Percentiles rank a stretch among this genome's conserved stretches.
These are phyloP conservation scores for Posidonia oceanica DNA, from an alignment of 116 monocot species.

Conservation along the genomic window DNA sequence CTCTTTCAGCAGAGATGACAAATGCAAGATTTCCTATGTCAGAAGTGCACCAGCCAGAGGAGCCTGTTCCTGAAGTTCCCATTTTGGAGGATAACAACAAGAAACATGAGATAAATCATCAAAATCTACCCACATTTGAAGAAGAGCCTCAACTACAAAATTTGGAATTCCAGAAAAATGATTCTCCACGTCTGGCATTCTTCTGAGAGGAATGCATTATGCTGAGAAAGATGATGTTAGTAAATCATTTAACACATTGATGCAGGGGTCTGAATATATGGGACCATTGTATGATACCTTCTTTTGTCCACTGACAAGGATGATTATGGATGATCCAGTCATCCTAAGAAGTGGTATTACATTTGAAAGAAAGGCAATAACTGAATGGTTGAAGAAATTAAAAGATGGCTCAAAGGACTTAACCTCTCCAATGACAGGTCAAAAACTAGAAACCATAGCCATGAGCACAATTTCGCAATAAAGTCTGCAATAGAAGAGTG, in stretches of 20 bases:
- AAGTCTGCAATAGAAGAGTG: constrained; percentile 47
- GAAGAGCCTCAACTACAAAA: background rate
- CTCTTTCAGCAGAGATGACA: constrained; percentile 42
- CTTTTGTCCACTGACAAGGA: constrained; percentile 64
- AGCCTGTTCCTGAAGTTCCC: background rate
- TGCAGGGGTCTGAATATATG: constrained; percentile 21
- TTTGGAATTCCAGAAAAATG: background rate
- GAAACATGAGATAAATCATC: background rate
- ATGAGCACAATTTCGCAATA: constrained; percentile 44
- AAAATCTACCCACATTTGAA: background rate
- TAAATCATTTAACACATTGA: constrained; percentile 10
- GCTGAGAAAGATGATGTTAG: background rate
- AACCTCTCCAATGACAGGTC: constrained; percentile 36
- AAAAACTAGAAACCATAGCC: constrained; percentile 25
- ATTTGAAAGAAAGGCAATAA: constrained; percentile 51
- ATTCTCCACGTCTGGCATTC: constrained; percentile 22
- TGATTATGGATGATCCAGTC: constrained; percentile 66
- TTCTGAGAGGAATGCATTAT: constrained; percentile 43
- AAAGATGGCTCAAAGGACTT: constrained; percentile 5
- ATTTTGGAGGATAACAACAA: background rate
- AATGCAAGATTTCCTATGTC: constrained; percentile 11
- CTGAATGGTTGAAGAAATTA: constrained; percentile 35
- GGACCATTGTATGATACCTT: constrained; percentile 71
- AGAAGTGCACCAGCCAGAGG: background rate
- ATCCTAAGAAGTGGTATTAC: constrained; percentile 57